Evolutionary conservation across 2,329 filamentous ascomycete genomes (phyloP), one percentile per base, ranked within the genome.

Genomic region (Clonostachys chloroleuca): DNA sequence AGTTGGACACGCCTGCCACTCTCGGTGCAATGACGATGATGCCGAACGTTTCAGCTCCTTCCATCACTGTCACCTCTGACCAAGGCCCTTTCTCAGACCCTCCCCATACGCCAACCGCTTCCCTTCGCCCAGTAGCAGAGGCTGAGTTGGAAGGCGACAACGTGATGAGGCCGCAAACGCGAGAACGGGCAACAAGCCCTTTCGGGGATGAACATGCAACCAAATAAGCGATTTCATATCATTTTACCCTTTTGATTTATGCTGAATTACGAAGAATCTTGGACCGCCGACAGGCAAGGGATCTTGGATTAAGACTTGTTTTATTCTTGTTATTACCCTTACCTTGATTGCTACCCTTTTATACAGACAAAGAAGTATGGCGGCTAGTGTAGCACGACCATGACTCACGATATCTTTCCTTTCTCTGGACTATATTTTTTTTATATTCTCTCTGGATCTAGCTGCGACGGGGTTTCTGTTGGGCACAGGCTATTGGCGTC

Each of bases 121-220:
- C 20, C 43, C 66, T 84, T 12, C 77, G 77, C 48, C 74, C 77
- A 6, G 74, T 83, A 30, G 76, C 76, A 18, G 77, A 81, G 55
- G 77, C 81, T 51, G 70, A 77, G 4, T 67, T 69, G 34, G 58
- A 59, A 44, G 51, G 67, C 59, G 52, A 62, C 56, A 59, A 42
- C 47, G 54, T 56, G 18, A 53, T 49, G 47, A 52, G 54, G 37
- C 40, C 14, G 12, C 30, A 12, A 43, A 56, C 60, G 17, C 56
- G 48, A 35, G 55, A 61, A 45, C 59, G 64, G 35, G 64, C 59
- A 14, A 60, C 55, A 49, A 80, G 77, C 54, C 80, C 78, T 2
- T 83, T 83, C 56, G 73, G 77, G 17, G 80, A 83, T 52, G 75
- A 80, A 56, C 71, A 83, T 54, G 80, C 78, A 45, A 75, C 79